These are phyloP conservation scores for Xylariomycetidae sp. DNA, from an alignment of 2,329 filamentous ascomycete species.

Conservation along the genomic window DNA sequence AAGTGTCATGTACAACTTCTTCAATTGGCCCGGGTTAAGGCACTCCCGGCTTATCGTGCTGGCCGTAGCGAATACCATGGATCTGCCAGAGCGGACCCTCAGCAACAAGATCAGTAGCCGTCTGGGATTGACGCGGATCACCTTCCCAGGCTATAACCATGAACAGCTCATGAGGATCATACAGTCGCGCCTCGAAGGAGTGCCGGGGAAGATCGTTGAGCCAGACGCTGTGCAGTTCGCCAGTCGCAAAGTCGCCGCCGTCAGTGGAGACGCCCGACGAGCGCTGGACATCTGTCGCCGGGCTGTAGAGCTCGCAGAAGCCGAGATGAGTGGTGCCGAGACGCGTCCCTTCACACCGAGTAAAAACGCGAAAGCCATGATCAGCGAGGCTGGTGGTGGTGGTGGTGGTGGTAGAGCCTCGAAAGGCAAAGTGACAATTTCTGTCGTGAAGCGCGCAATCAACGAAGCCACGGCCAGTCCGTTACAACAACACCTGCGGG, in stretches of 20 bases:
- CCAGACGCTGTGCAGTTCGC: conserved; percentile 94
- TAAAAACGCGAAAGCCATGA: conserved; percentile 38
- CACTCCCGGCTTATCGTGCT: conserved; percentile 93
- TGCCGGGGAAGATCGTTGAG: conserved; percentile 85
- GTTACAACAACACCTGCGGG: conserved; percentile 80
- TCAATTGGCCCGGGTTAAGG: conserved; percentile 93
- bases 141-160: conserved; percentile 95
- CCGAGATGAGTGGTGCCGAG: conserved; percentile 45
- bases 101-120: conserved; percentile 98
- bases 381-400: conserved; percentile 23
- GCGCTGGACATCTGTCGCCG: conserved; percentile 93
- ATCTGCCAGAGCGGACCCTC: conserved; percentile 88
- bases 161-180: conserved; percentile 98
- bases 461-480: conserved; percentile 92
- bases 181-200: conserved; percentile 82
- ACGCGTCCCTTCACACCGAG: conserved; percentile 56
- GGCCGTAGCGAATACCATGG: conserved; percentile 98
- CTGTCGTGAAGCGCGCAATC: conserved; percentile 90
- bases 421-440: conserved; percentile 72
- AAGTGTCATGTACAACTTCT: conserved; percentile 99
- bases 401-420: conserved; percentile 14
- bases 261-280: conserved; percentile 87
- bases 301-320: conserved; percentile 90
- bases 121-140: conserved; percentile 85
- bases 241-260: conserved; percentile 91